A percentile compares a stretch with the other conserved stretches of the same genome.
Conservation (phyloP, 225 moss, liverwort and hornwort species). For the Pseudoscleropodium purum region DNA sequence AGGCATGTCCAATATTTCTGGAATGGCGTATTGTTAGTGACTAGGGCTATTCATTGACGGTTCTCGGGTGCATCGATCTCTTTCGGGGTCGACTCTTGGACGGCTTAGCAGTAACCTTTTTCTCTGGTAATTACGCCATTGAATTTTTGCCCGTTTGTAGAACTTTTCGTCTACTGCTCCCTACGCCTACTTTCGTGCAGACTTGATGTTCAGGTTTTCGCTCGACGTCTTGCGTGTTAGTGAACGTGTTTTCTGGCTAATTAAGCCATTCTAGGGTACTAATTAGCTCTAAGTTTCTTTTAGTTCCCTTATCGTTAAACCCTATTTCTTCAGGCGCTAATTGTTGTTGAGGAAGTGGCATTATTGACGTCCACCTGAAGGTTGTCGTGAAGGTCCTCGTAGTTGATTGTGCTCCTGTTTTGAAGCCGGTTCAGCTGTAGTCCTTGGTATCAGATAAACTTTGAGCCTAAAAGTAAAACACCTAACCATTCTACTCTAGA, state of each 20-base stretch:
- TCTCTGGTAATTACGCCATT: not conserved
- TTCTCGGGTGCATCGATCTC: not conserved
- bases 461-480: not conserved
- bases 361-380: not conserved
- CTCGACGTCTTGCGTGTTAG: not conserved
- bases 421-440: not conserved
- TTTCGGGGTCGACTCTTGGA: not conserved
- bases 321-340: not conserved
- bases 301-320: not conserved
- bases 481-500: not conserved
- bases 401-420: not conserved
- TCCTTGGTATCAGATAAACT: not conserved
- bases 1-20: not conserved
- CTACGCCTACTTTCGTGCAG: not conserved
- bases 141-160: not conserved
- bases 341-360: not conserved
- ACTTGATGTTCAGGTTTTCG: not conserved
- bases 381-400: not conserved
- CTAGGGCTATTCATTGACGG: not conserved
- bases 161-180: not conserved
- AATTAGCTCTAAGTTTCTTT: not conserved
- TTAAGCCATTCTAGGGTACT: not conserved
- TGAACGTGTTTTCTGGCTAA: not conserved
- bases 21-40: not conserved
- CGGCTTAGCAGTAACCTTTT: not conserved